phyloP scores from a whole-genome alignment of 257 asterid genomes.

The Catharanthus roseus region DNA sequence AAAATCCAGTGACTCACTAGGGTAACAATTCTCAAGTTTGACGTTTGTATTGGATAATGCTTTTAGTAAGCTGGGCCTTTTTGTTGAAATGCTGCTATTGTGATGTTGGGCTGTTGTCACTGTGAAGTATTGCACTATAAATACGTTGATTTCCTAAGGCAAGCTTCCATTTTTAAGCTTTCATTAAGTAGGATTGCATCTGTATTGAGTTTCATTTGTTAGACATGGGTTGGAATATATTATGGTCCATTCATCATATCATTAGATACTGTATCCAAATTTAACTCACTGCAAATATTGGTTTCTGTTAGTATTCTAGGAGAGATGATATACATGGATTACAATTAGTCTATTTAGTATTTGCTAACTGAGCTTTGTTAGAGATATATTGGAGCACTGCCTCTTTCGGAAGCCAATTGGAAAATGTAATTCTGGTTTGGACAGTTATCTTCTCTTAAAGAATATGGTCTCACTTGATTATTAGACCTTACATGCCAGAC shows the following conservation, averaged over 20 bases:
- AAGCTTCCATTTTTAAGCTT: neutral
- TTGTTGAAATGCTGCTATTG: neutral
- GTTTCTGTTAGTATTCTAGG: neutral
- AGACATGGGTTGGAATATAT: neutral
- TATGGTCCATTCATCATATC: neutral
- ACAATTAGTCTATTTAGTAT: neutral
- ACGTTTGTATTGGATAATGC: neutral
- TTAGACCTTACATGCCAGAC: neutral
- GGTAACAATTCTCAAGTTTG: neutral
- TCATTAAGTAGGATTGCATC: neutral
- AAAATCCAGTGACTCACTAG: neutral
- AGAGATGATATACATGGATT: neutral
- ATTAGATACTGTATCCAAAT: neutral
- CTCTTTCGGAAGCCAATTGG: neutral
- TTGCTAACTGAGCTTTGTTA: neutral
- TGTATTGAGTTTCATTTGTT: neutral
- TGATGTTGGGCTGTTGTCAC: neutral
- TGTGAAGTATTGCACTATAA: neutral
- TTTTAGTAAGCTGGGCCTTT: neutral
- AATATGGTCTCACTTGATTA: neutral
- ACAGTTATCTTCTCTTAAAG: neutral
- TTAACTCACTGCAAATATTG: neutral
- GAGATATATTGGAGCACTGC: neutral
- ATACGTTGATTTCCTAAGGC: neutral
- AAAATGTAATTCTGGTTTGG: neutral